Conservation (phyloP, 2,329 filamentous ascomycete species). For the Cladosporium halotolerans region DNA sequence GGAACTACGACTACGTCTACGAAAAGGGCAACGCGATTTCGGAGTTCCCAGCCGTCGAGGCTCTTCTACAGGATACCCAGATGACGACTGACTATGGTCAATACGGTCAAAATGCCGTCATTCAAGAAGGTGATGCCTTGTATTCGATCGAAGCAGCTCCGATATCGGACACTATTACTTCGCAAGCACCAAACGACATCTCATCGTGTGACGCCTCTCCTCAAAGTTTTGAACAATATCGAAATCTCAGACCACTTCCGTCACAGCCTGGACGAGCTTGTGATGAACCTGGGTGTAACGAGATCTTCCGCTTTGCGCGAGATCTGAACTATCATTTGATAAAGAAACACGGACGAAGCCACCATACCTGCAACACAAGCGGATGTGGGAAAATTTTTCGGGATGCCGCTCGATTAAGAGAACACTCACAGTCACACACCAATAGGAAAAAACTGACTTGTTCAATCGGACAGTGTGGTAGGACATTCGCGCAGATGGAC, state of each 20-base stretch:
- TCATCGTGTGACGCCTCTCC: background rate
- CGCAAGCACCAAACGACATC: background rate
- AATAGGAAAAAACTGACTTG: background rate
- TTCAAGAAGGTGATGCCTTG: too few species aligned
- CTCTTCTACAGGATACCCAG: background rate
- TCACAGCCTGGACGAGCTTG: background rate
- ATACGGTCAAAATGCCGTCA: background rate
- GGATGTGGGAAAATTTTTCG: background rate
- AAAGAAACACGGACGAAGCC: background rate
- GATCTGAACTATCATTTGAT: background rate
- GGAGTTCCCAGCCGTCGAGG: background rate
- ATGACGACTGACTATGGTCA: background rate
- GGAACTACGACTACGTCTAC: too few species aligned
- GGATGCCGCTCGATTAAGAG: background rate
- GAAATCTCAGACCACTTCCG: background rate
- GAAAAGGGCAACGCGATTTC: too few species aligned
- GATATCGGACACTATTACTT: too few species aligned
- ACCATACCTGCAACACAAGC: background rate
- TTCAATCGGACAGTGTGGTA: background rate
- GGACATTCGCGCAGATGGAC: background rate
- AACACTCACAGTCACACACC: background rate
- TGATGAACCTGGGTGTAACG: background rate
- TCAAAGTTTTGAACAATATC: background rate
- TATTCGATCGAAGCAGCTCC: background rate
- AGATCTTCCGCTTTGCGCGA: background rate